phyloP scores from a whole-genome alignment of 1,284 basidiomycete genomes.

The Ganoderma sinense region DNA sequence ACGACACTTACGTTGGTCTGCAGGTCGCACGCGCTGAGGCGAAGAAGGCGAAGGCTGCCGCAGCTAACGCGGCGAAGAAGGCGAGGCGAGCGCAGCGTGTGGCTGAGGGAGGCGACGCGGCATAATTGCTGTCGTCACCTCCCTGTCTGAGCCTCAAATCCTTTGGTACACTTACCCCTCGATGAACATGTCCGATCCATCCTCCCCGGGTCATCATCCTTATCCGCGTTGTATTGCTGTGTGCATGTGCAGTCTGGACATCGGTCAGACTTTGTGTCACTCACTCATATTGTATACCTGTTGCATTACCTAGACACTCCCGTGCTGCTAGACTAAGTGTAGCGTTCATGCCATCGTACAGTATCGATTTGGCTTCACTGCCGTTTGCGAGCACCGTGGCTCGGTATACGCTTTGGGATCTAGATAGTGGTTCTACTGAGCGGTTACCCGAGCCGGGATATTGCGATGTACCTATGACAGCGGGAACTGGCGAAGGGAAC shows the following conservation, averaged over 20 bases:
- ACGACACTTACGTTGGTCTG: neutral
- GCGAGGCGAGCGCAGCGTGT: constrained; percentile 71
- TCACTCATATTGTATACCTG: constrained; percentile 31
- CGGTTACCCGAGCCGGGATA: neutral
- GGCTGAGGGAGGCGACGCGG: constrained; percentile 29
- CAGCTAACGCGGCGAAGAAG: constrained; percentile 95
- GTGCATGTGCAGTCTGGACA: constrained; percentile 3
- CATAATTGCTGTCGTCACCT: constrained; percentile 7
- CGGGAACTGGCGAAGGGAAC: neutral
- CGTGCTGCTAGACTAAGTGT: constrained; percentile 27
- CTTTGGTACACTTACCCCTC: neutral
- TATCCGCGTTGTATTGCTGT: neutral
- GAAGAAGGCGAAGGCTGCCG: constrained; percentile 85
- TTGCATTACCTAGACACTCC: constrained; percentile 28
- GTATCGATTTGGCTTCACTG: neutral
- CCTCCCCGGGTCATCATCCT: neutral
- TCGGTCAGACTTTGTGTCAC: constrained; percentile 22
- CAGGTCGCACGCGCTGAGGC: constrained; percentile 79
- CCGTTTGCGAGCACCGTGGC: neutral
- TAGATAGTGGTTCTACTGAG: neutral
- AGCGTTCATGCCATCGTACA: constrained; percentile 13
- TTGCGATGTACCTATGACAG: neutral
- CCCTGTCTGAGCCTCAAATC: neutral
- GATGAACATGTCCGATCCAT: neutral
- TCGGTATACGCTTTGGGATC: neutral